A percentile compares a stretch with the other conserved stretches of the same genome.
Conservation (phyloP, 305 asterid species). For the Petunia hybrid region DNA sequence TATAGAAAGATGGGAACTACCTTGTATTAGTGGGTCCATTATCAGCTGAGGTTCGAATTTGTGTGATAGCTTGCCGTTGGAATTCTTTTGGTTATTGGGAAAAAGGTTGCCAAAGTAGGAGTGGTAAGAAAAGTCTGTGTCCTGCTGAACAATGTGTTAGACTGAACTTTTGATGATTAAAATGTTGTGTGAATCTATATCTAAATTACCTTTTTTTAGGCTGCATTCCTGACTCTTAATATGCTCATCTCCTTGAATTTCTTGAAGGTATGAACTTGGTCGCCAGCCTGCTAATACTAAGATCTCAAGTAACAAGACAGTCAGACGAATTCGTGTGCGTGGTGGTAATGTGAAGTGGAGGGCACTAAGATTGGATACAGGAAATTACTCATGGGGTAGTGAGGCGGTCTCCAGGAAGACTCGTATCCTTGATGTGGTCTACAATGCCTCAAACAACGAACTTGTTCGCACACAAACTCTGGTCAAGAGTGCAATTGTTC, state of each 20-base stretch:
- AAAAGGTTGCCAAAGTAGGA: no score
- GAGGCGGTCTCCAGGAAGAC: slow-evolving; percentile 71
- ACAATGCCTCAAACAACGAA: slow-evolving; percentile 71
- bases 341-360: slow-evolving; percentile 79
- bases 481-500: slow-evolving; percentile 64
- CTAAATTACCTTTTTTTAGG: neutral
- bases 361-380: slow-evolving; percentile 70
- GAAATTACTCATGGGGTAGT: slow-evolving; percentile 79
- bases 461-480: slow-evolving; percentile 66
- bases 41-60: no score
- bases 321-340: slow-evolving; percentile 60
- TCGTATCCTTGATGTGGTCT: slow-evolving; percentile 64
- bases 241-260: neutral
- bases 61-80: no score
- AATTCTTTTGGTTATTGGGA: no score
- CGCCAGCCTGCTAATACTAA: slow-evolving; percentile 69
- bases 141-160: neutral
- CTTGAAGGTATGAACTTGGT: slow-evolving; percentile 62
- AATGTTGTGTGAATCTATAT: neutral
- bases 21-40: no score
- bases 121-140: neutral
- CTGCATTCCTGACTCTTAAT: slow-evolving; percentile 15
- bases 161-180: neutral
- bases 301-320: slow-evolving; percentile 53
- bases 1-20: no score